Conservation (phyloP, 202 grass and related monocot genomes). For the Carex arenaria region DNA sequence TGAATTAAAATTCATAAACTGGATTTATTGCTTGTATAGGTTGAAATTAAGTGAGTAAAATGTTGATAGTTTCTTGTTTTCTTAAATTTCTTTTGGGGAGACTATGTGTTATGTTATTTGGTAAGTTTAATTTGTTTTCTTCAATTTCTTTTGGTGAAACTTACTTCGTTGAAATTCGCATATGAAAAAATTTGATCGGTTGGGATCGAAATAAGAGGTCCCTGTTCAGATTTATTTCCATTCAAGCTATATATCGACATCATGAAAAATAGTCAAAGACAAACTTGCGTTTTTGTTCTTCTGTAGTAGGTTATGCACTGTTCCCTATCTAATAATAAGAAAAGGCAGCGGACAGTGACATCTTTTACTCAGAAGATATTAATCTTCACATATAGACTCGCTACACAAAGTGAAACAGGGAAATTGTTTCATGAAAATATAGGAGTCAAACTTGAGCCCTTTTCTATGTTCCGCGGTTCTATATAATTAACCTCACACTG, state of each 20-base stretch:
- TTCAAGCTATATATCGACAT: too few species aligned
- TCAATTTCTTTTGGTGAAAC: too few species aligned
- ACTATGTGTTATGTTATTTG: neutral
- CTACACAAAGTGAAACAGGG: neutral
- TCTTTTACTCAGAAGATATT: neutral
- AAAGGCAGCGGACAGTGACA: neutral
- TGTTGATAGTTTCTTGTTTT: neutral
- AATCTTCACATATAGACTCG: neutral
- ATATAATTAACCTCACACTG: neutral
- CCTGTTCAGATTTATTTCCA: too few species aligned
- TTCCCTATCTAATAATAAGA: neutral
- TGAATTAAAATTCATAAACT: constrained; percentile 25
- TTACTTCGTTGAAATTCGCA: too few species aligned
- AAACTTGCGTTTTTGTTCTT: too few species aligned
- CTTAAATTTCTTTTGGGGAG: neutral
- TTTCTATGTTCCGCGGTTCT: neutral
- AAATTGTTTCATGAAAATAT: neutral
- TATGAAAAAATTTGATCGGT: too few species aligned
- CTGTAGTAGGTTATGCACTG: neutral
- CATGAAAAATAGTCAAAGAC: too few species aligned
- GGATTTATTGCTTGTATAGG: neutral
- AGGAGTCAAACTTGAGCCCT: neutral
- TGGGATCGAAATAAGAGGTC: too few species aligned
- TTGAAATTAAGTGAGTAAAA: neutral
- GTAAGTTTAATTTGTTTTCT: neutral